Conservation (phyloP, 2,329 filamentous ascomycete species). For the Aspergillus puulaauensis region DNA sequence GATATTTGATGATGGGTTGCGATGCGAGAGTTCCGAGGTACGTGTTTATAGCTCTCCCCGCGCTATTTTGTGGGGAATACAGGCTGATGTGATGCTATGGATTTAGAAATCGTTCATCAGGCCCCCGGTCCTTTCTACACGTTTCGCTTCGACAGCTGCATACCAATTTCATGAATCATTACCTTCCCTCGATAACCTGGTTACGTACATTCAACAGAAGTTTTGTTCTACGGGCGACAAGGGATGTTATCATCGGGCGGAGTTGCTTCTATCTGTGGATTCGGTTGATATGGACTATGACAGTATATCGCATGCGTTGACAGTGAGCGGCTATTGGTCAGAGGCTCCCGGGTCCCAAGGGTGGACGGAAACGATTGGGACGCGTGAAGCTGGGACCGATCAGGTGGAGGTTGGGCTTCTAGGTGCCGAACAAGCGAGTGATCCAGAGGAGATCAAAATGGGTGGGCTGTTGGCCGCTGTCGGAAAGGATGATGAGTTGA, state of each 20-base stretch:
- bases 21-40: slow-evolving; percentile 57
- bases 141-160: slow-evolving; percentile 62
- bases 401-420: slow-evolving; percentile 81
- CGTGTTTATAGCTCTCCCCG: neutral
- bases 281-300: slow-evolving; percentile 79
- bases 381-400: slow-evolving; percentile 34
- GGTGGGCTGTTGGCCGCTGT: slow-evolving; percentile 77
- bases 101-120: slow-evolving; percentile 61
- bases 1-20: slow-evolving; percentile 55
- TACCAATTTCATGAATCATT: slow-evolving; percentile 72
- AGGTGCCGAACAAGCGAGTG: slow-evolving; percentile 56
- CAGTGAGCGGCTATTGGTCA: slow-evolving; percentile 64
- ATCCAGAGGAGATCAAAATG: slow-evolving; percentile 73
- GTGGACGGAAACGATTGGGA: slow-evolving; percentile 50
- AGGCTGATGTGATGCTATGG: neutral
- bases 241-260: slow-evolving; percentile 52
- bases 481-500: slow-evolving; percentile 68
- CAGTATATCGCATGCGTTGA: slow-evolving; percentile 63
- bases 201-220: slow-evolving; percentile 52
- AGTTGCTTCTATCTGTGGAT: slow-evolving; percentile 54
- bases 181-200: slow-evolving; percentile 56
- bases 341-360: slow-evolving; percentile 29
- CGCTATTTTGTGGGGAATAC: neutral
- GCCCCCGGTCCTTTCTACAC: slow-evolving; percentile 55
- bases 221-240: slow-evolving; percentile 53